Base-by-base conservation (phyloP, 2,329 filamentous ascomycete genomes). In the Claviceps fusiformis region DNA sequence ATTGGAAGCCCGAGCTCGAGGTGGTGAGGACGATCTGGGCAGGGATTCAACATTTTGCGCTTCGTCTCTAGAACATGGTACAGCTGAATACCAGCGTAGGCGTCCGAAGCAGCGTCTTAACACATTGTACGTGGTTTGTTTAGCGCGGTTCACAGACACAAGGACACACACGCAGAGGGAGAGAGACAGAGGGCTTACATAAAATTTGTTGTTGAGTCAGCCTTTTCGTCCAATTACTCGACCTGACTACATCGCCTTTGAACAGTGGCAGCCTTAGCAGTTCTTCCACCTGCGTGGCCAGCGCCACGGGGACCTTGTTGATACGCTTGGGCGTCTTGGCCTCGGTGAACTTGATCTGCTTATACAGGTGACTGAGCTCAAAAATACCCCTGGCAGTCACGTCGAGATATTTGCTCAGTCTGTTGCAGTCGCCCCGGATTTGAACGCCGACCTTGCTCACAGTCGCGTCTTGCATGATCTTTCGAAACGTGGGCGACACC, bases 331-430 rank as follows among this genome's bases (percentile, higher is more conserved):
- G 43, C 80, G 71, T 6, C 72, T 71, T 54, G 3, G 67, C 68
- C 29, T 72, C 69, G 0, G 79, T 81, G 64, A 82, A 85, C 58
- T 83, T 89, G 59, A 95, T 79, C 11, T 95, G 72, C 60, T 82
- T 87, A 68, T 91, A 85, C 29, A 95, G 70, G 64, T 95, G 86
- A 65, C 87, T 92, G 8, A 95, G 75, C 69, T 96, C 91, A 58
- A 95, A 80, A 4, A 88, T 72, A 0, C 87, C 87, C 52, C 74
- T 77, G 1, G 83, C 74, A 0, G 85, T 66, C 31, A 95, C 75
- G 0, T 70, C 73, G 3, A 95, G 75, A 59, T 74, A 80, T n/a
- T 79, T 85, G 33, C 73, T 75, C 13, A 96, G 64, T 35, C 89
- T 81, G 2, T 80, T 85, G 57, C 78, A 80, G 60, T 89, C 89